phyloP scores from a whole-genome alignment of 129 eudicot species.

The Flaveria brownii region DNA sequence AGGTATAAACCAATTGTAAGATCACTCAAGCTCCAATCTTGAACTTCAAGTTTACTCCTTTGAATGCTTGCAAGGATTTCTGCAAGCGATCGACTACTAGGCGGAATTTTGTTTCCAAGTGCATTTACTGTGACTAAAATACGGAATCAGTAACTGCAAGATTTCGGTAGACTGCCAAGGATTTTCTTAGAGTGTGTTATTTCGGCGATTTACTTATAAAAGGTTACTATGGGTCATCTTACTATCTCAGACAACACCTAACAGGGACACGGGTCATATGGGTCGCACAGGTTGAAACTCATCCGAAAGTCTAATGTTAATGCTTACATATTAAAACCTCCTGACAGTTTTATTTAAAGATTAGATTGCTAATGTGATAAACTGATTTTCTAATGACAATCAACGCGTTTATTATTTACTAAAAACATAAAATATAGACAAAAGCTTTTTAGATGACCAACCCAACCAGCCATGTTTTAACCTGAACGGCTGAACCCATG shows the following conservation, averaged over 20 bases:
- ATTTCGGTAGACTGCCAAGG: not conserved
- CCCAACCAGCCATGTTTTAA: not conserved
- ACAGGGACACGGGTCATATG: not conserved
- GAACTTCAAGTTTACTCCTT: slow-evolving; percentile 78
- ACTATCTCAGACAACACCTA: not conserved
- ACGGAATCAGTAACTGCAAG: slow-evolving; percentile 1
- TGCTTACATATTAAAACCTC: not conserved
- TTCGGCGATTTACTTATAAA: not conserved
- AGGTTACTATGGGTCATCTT: not conserved
- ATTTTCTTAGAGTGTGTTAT: not conserved
- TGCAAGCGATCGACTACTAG: slow-evolving; percentile 63
- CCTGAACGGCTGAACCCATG: too few species aligned
- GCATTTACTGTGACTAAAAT: slow-evolving; percentile 46
- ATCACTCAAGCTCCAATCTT: slow-evolving; percentile 96
- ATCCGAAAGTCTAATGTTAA: not conserved
- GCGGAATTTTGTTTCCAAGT: slow-evolving; percentile 55
- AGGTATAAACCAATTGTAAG: slow-evolving; percentile 92
- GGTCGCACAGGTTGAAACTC: not conserved
- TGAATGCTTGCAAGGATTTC: slow-evolving; percentile 86
- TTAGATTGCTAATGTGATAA: not conserved
- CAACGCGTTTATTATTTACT: not conserved
- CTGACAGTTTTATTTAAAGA: not conserved
- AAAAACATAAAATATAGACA: not conserved
- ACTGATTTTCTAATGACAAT: not conserved
- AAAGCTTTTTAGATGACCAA: not conserved